These are phyloP conservation scores for Hanseniaspora nectarophila DNA, from an alignment of 805 yeast species.

Conservation along the genomic window DNA sequence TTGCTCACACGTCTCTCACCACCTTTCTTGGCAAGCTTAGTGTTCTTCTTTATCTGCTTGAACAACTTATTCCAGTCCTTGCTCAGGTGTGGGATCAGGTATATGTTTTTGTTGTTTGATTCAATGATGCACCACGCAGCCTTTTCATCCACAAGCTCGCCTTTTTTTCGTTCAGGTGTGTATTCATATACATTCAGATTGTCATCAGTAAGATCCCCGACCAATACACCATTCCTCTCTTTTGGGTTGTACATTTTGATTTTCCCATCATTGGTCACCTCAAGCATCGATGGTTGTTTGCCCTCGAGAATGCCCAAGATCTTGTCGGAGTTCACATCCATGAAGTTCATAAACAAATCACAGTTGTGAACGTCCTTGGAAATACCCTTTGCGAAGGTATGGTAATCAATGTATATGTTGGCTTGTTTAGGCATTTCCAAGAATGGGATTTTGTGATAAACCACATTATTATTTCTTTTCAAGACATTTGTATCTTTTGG, in stretches of 20 bases:
- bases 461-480: background rate
- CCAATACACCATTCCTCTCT: background rate
- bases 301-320: conserved; percentile 31
- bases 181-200: conserved; percentile 6
- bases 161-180: background rate
- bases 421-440: background rate
- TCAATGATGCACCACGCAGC: conserved; percentile 10
- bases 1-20: background rate
- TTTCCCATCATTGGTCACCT: background rate
- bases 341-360: conserved; percentile 31
- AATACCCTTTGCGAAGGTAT: background rate
- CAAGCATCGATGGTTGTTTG: background rate
- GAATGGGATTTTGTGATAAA: conserved; percentile 3
- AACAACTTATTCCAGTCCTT: conserved; percentile 12
- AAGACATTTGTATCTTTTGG: background rate
- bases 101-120: background rate
- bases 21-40: background rate
- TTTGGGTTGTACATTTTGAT: background rate
- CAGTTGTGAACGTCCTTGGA: conserved; percentile 44
- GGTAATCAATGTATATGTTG: conserved; percentile 1
- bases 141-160: background rate
- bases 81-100: conserved; percentile 1
- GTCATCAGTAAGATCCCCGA: conserved; percentile 1
- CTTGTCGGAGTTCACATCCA: conserved; percentile 30
- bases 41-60: conserved; percentile 4